Conservation (phyloP, 1,139 yeast species). For the Zygosaccharomyces sapae region DNA sequence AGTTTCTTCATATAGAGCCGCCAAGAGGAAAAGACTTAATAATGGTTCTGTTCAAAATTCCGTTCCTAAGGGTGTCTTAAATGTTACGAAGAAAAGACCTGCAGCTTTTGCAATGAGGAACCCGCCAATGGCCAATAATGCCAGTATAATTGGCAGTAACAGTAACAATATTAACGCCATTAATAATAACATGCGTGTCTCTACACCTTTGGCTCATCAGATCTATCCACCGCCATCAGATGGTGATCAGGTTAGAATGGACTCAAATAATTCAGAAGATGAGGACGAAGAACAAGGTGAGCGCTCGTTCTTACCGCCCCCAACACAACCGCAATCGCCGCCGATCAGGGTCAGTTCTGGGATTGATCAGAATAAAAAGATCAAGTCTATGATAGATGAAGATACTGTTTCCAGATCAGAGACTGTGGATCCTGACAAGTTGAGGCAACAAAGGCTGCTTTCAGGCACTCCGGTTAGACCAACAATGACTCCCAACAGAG, state of each 20-base stretch:
- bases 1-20: constrained; percentile 16
- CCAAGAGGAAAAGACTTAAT: constrained; percentile 20
- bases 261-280: constrained; percentile 30
- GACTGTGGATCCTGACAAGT: constrained; percentile 37
- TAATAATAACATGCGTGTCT: constrained; percentile 29
- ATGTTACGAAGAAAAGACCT: constrained; percentile 32
- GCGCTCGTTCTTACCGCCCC: constrained; percentile 37
- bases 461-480: constrained; percentile 32
- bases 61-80: constrained; percentile 22
- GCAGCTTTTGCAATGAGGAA: constrained; percentile 17
- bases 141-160: no score
- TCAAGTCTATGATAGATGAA: constrained; percentile 25
- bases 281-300: constrained; percentile 28
- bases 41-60: constrained; percentile 14
- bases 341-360: constrained; percentile 38
- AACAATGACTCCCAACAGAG: constrained; percentile 35
- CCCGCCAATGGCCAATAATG: no score
- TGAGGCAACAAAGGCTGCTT: constrained; percentile 33
- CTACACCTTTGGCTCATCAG: constrained; percentile 40
- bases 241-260: constrained; percentile 17
- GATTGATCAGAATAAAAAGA: constrained; percentile 29
- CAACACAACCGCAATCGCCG: constrained; percentile 37
- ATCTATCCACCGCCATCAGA: constrained; percentile 31
- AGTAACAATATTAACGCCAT: no score
- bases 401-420: constrained; percentile 37